Percentiles rank a stretch among this genome's conserved stretches.
These are phyloP conservation scores for Acanthochlamys bracteata DNA, from an alignment of 106 monocot species.

Conservation along the genomic window DNA sequence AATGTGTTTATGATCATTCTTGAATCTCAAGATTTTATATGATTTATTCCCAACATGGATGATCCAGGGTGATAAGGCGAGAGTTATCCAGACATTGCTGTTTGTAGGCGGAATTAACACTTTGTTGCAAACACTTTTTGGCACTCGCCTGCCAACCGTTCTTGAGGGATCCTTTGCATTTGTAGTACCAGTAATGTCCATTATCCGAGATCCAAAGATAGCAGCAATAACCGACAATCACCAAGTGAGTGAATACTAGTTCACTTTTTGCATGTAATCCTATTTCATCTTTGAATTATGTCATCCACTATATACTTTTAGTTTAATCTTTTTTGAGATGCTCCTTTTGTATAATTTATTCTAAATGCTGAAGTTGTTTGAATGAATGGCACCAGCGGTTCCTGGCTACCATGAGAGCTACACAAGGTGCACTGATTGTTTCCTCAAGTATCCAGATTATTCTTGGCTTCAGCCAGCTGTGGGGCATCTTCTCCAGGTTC, in stretches of 20 bases:
- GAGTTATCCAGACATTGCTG: slow-evolving; percentile 82
- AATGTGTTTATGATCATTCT: too few relatives aligned
- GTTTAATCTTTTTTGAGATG: background rate
- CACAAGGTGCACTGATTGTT: slow-evolving; percentile 86
- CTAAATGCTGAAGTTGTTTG: background rate
- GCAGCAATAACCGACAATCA: slow-evolving; percentile 48
- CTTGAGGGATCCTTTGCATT: slow-evolving; percentile 80
- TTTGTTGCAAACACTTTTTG: slow-evolving; percentile 86
- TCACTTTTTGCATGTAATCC: background rate
- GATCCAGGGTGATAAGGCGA: slow-evolving; percentile 76
- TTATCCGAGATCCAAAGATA: slow-evolving; percentile 58
- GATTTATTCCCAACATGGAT: background rate
- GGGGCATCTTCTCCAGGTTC: slow-evolving; percentile 95
- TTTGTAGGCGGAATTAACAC: slow-evolving; percentile 91
- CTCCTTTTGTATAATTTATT: background rate
- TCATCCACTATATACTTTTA: background rate
- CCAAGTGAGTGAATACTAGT: slow-evolving; percentile 17
- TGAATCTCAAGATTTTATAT: background rate
- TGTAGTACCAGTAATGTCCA: slow-evolving; percentile 78
- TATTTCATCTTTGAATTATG: background rate
- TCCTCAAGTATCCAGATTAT: slow-evolving; percentile 95
- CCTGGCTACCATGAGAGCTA: slow-evolving; percentile 85
- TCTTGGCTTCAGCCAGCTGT: slow-evolving; percentile 92
- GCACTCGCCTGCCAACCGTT: slow-evolving; percentile 82
- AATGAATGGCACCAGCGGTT: slow-evolving; percentile 54